Evolutionary conservation across 2,329 filamentous ascomycete species (phyloP), one percentile per base, ranked within the genome.

Genomic region (Microdochium trichocladiopsis): DNA sequence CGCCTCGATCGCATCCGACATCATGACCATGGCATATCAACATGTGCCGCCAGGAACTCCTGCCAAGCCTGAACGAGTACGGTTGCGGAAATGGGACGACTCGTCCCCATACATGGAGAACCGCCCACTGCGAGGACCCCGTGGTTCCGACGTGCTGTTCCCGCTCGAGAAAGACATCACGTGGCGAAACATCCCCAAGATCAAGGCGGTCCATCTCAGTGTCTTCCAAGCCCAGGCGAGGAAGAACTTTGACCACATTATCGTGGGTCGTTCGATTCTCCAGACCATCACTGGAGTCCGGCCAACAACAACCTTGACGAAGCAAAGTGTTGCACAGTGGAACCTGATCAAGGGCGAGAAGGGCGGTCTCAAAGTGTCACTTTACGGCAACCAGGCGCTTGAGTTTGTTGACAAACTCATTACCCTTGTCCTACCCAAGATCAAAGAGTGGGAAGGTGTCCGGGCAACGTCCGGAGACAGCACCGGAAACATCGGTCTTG

Each of bases 21-120:
- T 96, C 61, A 83, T 97, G 75, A 88, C 91, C 48, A 79, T 99
- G 63, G 84, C 87, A 60, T 99, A 99, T 74, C 81, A 83, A 52
- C 94, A 99, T 75, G 82, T 76, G 50, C 88, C 90, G 1, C 92
- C 92, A 0, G 92, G 91, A 54, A 87, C 86, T 6, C 66, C 73
- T 66, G 77, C 67, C 59, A 61, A 64, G 31, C 68, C 69, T n/a
- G 69, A 73, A 51, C 72, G 77, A 56, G 82, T 90, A 55, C 84
- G 89, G 56, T 74, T 97, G 60, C 83, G 94, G 53, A 74, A 80
- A 61, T 99, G 94, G 94, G 87, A 93, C 55, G 92, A 87, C 61
- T 88, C 87, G 50, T 95, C 90, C 8, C 94, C 93, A 2, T 99
- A 99, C 73, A 92, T 92, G 77, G 90, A 91, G 74, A 95, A 95